Evolutionary conservation across 2,329 filamentous ascomycete genomes (phyloP), one percentile per base, ranked within the genome.

Genomic region (Simplicillium sp.): DNA sequence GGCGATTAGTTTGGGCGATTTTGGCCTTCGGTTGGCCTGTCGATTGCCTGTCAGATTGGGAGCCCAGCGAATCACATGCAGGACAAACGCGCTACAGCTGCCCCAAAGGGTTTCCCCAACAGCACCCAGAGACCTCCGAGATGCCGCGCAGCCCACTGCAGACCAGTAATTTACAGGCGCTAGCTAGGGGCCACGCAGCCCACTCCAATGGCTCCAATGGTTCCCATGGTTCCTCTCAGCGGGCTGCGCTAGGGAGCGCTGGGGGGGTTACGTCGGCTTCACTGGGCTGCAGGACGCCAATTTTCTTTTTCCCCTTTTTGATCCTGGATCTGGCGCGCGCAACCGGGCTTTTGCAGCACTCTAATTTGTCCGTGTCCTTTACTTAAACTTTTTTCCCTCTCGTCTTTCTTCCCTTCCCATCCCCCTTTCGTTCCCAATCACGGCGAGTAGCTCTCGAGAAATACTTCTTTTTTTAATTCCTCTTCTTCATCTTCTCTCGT

Each of bases 291-390:
- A 18, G 46, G 50, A 41, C 38, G 11, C 37, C 34, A 43, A 48
- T 53, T 48, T 41, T 48, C 57, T 58, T 59, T 60, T 61, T 62
- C 59, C 58, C 59, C 58, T 61, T 62, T 61, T 60, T 37, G 44
- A 40, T 40, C 20, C 20, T 25, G 20, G 20, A 25, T 25, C 20
- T 25, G 20, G 20, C 20, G 20, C 20, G 20, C 20, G 20, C 20
- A 25, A 25, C 20, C 20, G 20, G 20, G 6, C 31, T 33, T 33
- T 33, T 15, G 6, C 13, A 33, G 31, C 12, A 7, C 31, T 15
- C 31, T 15, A n/a, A n/a, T 15, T n/a, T 6, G 15, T 13, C 31
- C 31, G 31, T 33, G 13, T 33, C 31, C 15, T 15, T 33, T 15
- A 13, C 15, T 33, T 33, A 33, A 33, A 31, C 29, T 29, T 41